Conservation (phyloP, 2,329 filamentous ascomycete genomes). For the Neoascochyta sp. region DNA sequence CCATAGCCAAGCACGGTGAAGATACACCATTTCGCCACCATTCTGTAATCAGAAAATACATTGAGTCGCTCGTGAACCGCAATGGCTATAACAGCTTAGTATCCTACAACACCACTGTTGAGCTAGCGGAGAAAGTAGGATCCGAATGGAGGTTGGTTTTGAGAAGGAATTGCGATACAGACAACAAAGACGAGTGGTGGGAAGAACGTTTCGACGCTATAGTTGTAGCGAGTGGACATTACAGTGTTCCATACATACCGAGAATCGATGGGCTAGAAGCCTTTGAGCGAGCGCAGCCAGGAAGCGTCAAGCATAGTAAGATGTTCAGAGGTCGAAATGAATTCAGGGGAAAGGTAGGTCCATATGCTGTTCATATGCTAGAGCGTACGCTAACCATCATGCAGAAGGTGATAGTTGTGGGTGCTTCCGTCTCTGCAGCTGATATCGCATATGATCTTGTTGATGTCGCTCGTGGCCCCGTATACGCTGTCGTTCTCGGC, state of each 20-base stretch:
- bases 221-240: slow-evolving; percentile 59
- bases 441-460: slow-evolving; percentile 58
- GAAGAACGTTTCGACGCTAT: slow-evolving; percentile 60
- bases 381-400: slow-evolving; percentile 2
- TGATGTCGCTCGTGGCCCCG: slow-evolving; percentile 44
- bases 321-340: slow-evolving; percentile 49
- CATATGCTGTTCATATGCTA: background rate
- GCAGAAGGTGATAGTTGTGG: slow-evolving; percentile 59
- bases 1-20: slow-evolving; percentile 48
- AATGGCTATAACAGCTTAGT: slow-evolving; percentile 54
- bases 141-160: slow-evolving; percentile 50
- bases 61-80: slow-evolving; percentile 51
- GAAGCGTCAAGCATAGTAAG: slow-evolving; percentile 55
- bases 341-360: slow-evolving; percentile 46
- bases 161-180: slow-evolving; percentile 34
- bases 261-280: slow-evolving; percentile 48
- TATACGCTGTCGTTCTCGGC: slow-evolving; percentile 55
- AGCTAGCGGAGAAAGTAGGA: slow-evolving; percentile 53
- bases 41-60: slow-evolving; percentile 54
- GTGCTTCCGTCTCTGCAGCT: slow-evolving; percentile 61
- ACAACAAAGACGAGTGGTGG: slow-evolving; percentile 58
- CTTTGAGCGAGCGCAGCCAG: slow-evolving; percentile 46
- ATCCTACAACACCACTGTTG: slow-evolving; percentile 59
- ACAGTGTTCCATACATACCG: slow-evolving; percentile 57
- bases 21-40: slow-evolving; percentile 62